Base-by-base conservation (phyloP, 768 basidiomycete genomes). In the Boletus huronensis region DNA sequence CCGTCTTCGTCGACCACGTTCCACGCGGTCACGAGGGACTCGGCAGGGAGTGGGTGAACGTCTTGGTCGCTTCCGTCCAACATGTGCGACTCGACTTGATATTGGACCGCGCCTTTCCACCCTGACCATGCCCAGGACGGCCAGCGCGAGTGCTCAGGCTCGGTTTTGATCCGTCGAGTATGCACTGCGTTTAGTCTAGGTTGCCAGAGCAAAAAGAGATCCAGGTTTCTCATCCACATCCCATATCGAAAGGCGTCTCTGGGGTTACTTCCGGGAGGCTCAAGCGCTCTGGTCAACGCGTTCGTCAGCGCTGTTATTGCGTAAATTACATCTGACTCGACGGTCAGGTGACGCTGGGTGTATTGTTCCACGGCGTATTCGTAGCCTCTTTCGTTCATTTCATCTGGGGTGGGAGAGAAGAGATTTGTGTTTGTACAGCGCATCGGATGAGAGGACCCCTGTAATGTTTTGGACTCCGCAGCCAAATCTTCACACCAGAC, bases 71-170 rank as follows among this genome's bases (percentile, higher is more conserved):
- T 21, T n/a, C 58, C 45, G 13, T 45, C 16, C 19, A 49, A 16
- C 41, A 50, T 28, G 5, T 52, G 45, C 17, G 39, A 26, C 31
- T 53, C 55, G 41, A 36, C 13, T 21, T 48, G 29, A n/a, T 57
- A 61, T 7, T 50, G 26, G 14, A 58, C 48, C 9, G 60, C 64
- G 36, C 66, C 66, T 25, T 43, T 58, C 66, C 65, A 66, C 2
- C 60, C 65, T 5, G 66, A 54, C 60, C 65, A 66, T 14, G 66
- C 63, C 65, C 65, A 66, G 16, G 66, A 65, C 6, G 63, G 65
- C 51, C 56, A 67, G 31, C 13, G 23, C 1, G 54, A n/a, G 35
- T 16, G 23, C 19, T 25, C 31, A 2, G 23, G 11, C 34, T 45
- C 14, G 14, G 36, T 29, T 2, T 7, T n/a, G 25, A 39, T 41